A percentile compares a stretch with the other conserved stretches of the same genome.
phyloP scores from a whole-genome alignment of 352 stramenopile genomes.

The Blastocystis sp. region DNA sequence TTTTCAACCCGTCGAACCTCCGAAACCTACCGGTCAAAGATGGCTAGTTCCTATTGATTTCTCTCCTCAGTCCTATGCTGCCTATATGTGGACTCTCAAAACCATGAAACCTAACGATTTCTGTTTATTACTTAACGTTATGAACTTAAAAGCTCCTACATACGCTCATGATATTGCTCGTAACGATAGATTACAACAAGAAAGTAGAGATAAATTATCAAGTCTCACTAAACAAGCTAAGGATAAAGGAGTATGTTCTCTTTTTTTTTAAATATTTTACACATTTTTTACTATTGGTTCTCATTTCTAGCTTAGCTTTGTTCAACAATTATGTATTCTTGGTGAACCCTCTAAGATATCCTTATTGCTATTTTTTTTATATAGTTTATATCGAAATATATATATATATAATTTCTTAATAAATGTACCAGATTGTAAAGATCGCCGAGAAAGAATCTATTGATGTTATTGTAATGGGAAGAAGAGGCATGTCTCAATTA shows the following conservation, averaged over 20 bases:
- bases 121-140: constrained; percentile 23
- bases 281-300: no score
- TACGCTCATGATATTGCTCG: constrained; percentile 34
- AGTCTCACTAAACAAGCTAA: constrained; percentile 5
- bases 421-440: constrained; percentile 2
- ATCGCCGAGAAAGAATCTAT: constrained; percentile 19
- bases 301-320: constrained; percentile 21
- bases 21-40: no score
- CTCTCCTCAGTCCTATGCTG: constrained; percentile 23
- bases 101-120: constrained; percentile 31
- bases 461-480: constrained; percentile 36
- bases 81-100: constrained; percentile 10
- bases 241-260: constrained; percentile 30
- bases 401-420: no score
- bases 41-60: constrained; percentile 36
- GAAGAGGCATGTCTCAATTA: constrained; percentile 31
- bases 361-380: background rate
- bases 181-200: constrained; percentile 33
- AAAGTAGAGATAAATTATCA: constrained; percentile 24
- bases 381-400: constrained; percentile 15
- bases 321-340: constrained; percentile 9
- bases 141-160: constrained; percentile 30
- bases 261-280: no score
- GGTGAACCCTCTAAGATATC: constrained; percentile 36
- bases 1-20: no score